Evolutionary conservation across 139 green algal genomes (phyloP).

Genomic region (Micractinium sp.): DNA sequence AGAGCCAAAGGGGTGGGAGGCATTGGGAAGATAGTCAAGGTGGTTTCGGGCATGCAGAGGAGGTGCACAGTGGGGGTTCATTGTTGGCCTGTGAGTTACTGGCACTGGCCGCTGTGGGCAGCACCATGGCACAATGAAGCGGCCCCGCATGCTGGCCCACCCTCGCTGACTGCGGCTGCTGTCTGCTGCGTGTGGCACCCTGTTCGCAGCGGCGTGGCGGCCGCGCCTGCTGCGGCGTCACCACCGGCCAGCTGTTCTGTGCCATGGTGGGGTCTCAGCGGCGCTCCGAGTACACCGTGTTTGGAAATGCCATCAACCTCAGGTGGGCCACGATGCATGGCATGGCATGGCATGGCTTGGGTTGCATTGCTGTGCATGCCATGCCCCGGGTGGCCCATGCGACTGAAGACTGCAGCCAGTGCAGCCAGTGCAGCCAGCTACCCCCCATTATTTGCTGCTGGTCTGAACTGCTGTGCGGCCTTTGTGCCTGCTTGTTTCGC

Average conservation of each 20-base stretch:
- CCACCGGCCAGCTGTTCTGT: conserved; percentile 84
- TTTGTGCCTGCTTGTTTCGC: not conserved
- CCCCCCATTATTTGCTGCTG: too few species aligned
- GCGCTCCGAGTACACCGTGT: conserved; percentile 87
- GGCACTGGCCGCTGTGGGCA: too few species aligned
- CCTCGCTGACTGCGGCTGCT: not conserved
- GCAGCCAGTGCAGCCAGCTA: too few species aligned
- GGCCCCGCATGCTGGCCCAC: not conserved
- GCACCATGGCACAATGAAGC: too few species aligned
- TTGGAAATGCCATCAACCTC: conserved; percentile 88
- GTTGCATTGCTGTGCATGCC: not conserved
- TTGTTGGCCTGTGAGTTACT: too few species aligned
- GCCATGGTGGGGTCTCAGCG: conserved; percentile 77
- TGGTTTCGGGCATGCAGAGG: not conserved
- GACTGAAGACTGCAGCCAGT: too few species aligned
- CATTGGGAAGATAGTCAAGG: not conserved
- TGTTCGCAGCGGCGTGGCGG: conserved; percentile 1
- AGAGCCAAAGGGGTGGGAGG: not conserved
- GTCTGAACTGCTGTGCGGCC: not conserved
- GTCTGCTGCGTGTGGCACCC: too few species aligned
- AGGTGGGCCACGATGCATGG: conserved; percentile 22
- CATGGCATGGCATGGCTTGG: too few species aligned
- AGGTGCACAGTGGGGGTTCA: too few species aligned
- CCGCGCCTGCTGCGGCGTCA: conserved; percentile 65
- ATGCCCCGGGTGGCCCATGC: too few species aligned